Base-by-base conservation (phyloP, 148 eudicot genomes). In the Drosera capensis region DNA sequence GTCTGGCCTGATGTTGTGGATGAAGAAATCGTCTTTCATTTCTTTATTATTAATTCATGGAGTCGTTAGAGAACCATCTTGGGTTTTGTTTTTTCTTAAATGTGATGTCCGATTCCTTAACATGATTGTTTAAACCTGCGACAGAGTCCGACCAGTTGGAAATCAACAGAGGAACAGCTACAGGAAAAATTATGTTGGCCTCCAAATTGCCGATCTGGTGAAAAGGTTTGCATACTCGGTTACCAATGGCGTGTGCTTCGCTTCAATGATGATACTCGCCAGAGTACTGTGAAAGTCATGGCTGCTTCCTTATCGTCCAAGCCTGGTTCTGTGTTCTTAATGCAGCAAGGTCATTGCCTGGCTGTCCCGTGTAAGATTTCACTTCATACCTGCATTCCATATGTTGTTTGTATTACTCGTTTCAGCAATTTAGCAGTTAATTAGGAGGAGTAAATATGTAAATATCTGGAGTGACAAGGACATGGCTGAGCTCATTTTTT, bases 171-270 rank as follows among this genome's bases (percentile, higher is more conserved):
- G 59, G 52, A 64, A 30, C 75, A 92, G 92, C 84, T 88, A 51
- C 58, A 45, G 43, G 41, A 78, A 53, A 80, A 84, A 56, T 73
- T 71, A 43, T 45, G 52, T n/a, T n/a, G n/a, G n/a, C n/a, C n/a
- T 62, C 77, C 84, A 39, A 71, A 57, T 41, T 17, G 35, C 26
- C 58, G 59, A 40, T 53, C 46, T 14, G 53, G 48, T 28, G 68
- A 48, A 26, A 43, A 51, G 21, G 74, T 88, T 30, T 68, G 68
- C 55, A 49, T 88, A 49, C 66, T 76, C 52, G 97, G 92, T 48
- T 88, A 80, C 48, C 86, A 83, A 45, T 88, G 97, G 97, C 86
- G 94, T 22, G 73, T 78, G 37, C 92, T 88, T 54, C 97, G 85
- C 23, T 88, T 88, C 57, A 84, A 83, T 71, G 92, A 69, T 48